Base-by-base conservation (phyloP, 805 yeast species). In the Sugiyamaella qingdaonensis region DNA sequence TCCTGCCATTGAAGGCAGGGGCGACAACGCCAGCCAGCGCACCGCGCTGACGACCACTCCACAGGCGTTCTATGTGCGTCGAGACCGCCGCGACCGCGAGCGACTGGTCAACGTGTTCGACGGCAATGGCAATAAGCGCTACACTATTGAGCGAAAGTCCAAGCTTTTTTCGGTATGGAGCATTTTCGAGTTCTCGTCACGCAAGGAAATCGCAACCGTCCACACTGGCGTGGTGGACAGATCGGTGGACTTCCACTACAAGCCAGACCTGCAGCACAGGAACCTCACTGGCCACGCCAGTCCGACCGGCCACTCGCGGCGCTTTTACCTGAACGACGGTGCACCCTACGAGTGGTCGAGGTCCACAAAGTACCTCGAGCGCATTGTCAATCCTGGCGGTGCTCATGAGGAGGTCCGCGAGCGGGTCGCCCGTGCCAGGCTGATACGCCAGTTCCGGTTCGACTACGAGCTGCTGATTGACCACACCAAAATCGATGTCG, bases 381-480 rank as follows among this genome's bases (percentile, higher is more conserved):
- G 73, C 48, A 72, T 81, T 44, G 64, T 72, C 37, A 82, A 81
- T 61, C 82, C 82, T 4, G 76, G 77, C 35, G 84, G 83, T 11
- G 76, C 76, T n/a, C 74, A 68, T 52, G 84, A 80, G 61, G 86
- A 81, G 63, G 61, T 65, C 19, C 75, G 83, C 50, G 74, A 73
- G 51, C 69, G 84, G 57, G 73, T 82, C 10, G 86, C 83, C 33
- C 73, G 72, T 53, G 85, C 78, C 4, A 72, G 78, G 56, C 72
- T 78, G 49, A 73, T 82, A 78, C 73, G 86, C 61, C 82, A 78
- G 61, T 76, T 80, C 70, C 74, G 76, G 58, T 74, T 81, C 58
- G 86, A 83, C 64, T 83, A 77, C 67, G 86, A 82, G 65, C 57
- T 82, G 54, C 65, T 78, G 33, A 64, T 82, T 27, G 85, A 81